Conservation (phyloP, 257 asterid species). For the Sherardia arvensis region DNA sequence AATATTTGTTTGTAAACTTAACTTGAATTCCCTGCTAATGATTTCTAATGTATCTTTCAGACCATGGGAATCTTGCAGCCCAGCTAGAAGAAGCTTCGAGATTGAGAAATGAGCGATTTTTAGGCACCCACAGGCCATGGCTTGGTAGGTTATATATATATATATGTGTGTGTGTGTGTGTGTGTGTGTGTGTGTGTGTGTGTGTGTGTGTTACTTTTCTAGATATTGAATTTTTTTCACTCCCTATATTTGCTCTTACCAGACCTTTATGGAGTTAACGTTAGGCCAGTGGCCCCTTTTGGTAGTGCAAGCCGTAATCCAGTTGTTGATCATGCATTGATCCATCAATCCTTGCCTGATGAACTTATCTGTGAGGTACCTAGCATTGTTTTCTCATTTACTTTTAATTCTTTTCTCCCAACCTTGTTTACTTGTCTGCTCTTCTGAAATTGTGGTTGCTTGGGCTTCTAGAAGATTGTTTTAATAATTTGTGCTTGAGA, state of each 20-base stretch:
- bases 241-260: constrained; percentile 5
- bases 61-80: constrained; percentile 49
- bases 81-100: constrained; percentile 75
- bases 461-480: not conserved
- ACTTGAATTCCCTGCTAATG: not conserved
- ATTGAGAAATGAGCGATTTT: constrained; percentile 60
- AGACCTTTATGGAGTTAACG: constrained; percentile 91
- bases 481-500: not conserved
- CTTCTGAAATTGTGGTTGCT: not conserved
- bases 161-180: too few species aligned
- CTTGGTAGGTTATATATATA: constrained; percentile 76
- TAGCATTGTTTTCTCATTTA: not conserved
- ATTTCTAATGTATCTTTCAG: constrained; percentile 18
- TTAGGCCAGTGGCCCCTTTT: constrained; percentile 78
- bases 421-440: not conserved
- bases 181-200: too few species aligned
- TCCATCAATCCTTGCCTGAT: constrained; percentile 76
- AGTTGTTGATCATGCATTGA: constrained; percentile 52
- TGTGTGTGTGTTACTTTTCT: not conserved
- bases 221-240: not conserved
- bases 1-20: not conserved
- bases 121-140: constrained; percentile 88
- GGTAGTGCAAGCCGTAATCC: constrained; percentile 55
- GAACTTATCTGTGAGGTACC: constrained; percentile 86
- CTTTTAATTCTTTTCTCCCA: not conserved